These are phyloP conservation scores for Penicillium sp. DNA, from an alignment of 2,329 filamentous ascomycete genomes.

Conservation along the genomic window DNA sequence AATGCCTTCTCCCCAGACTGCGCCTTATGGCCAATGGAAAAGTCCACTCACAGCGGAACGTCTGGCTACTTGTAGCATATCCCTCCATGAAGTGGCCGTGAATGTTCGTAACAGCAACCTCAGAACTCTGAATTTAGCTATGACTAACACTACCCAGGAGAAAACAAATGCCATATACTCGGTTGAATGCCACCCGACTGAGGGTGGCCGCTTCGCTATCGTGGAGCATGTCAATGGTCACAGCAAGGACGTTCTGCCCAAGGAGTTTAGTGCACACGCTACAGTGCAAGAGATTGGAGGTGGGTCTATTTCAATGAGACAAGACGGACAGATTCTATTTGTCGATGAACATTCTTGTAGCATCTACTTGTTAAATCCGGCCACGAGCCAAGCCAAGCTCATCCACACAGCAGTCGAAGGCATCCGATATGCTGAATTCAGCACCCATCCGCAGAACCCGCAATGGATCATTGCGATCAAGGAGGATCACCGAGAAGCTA, in stretches of 20 bases:
- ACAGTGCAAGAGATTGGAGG: constrained; percentile 61
- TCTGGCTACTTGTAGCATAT: constrained; percentile 37
- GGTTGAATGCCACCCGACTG: constrained; percentile 40
- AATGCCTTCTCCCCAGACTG: constrained; percentile 12
- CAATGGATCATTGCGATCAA: constrained; percentile 57
- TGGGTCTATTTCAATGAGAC: constrained; percentile 45
- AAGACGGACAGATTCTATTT: constrained; percentile 52
- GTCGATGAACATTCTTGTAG: constrained; percentile 49
- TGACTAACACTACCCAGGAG: constrained; percentile 21
- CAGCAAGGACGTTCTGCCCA: constrained; percentile 49
- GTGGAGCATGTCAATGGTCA: constrained; percentile 45
- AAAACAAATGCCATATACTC: constrained; percentile 37
- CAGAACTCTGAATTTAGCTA: background rate
- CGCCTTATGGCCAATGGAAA: constrained; percentile 44
- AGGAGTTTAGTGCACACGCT: constrained; percentile 49
- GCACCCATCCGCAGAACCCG: constrained; percentile 40
- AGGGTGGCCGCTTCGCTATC: constrained; percentile 50
- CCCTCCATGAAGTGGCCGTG: constrained; percentile 36
- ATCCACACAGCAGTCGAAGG: constrained; percentile 35
- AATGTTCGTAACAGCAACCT: constrained; percentile 26
- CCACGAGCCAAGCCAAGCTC: constrained; percentile 36
- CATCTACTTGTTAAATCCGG: constrained; percentile 50
- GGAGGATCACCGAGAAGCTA: constrained; percentile 53
- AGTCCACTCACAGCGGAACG: constrained; percentile 44
- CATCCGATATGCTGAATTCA: constrained; percentile 51